Evolutionary conservation across 1,284 basidiomycete genomes (phyloP).

Genomic region (Trichosporon coremiiforme): DNA sequence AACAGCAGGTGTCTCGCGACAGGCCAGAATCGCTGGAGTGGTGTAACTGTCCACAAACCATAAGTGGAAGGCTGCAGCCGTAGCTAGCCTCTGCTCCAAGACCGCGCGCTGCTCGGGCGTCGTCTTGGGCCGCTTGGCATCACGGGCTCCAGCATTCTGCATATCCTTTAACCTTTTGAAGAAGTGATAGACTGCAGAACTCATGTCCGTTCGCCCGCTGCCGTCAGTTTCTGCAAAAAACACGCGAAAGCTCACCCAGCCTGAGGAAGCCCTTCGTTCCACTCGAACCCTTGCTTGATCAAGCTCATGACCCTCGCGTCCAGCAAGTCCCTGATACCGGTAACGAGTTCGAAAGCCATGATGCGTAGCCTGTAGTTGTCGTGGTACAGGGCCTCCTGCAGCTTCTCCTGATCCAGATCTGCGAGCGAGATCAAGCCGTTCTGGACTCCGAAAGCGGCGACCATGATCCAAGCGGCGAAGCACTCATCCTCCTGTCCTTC

Average conservation of each 20-base stretch:
- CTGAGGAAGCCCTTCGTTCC: constrained; percentile 39
- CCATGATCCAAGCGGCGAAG: constrained; percentile 45
- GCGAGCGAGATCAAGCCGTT: constrained; percentile 32
- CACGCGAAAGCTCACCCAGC: constrained; percentile 37
- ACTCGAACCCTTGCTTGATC: constrained; percentile 37
- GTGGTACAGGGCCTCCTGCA: constrained; percentile 42
- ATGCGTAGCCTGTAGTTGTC: constrained; percentile 41
- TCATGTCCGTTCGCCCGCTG: constrained; percentile 46
- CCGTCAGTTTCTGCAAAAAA: not conserved
- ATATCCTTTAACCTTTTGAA: constrained; percentile 38
- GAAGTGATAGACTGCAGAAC: constrained; percentile 43
- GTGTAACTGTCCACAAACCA: constrained; percentile 43
- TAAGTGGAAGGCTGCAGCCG: constrained; percentile 27
- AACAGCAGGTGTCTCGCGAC: constrained; percentile 40
- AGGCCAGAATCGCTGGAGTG: constrained; percentile 35
- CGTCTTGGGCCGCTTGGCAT: constrained; percentile 25
- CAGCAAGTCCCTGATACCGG: constrained; percentile 39
- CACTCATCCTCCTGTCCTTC: constrained; percentile 19
- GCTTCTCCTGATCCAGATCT: constrained; percentile 32
- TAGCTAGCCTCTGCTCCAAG: not conserved
- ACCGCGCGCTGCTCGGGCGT: not conserved
- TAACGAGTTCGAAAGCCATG: constrained; percentile 43
- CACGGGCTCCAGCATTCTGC: constrained; percentile 21
- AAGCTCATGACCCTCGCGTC: constrained; percentile 31
- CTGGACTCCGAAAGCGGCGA: constrained; percentile 46